These are phyloP conservation scores for Cucurbita argyrosperma DNA, from an alignment of 306 rosid species.

Conservation along the genomic window DNA sequence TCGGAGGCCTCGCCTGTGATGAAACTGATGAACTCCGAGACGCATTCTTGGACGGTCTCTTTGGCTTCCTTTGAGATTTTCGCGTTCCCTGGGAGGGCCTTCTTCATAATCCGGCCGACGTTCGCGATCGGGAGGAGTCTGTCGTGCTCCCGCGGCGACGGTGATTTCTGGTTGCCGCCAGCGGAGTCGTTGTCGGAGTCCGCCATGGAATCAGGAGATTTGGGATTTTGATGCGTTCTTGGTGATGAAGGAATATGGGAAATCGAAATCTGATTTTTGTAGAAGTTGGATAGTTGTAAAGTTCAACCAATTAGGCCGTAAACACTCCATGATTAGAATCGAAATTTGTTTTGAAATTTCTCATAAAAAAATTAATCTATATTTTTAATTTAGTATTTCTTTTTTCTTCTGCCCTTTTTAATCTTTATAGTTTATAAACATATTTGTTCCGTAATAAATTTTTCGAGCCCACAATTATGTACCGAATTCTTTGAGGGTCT, in stretches of 20 bases:
- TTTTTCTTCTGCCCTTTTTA: no score
- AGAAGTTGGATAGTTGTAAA: neutral
- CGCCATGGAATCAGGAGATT: constrained; percentile 28
- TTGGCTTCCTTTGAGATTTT: constrained; percentile 89
- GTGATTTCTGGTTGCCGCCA: constrained; percentile 31
- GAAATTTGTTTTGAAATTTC: no score
- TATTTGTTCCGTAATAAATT: no score
- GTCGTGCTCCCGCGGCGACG: constrained; percentile 68
- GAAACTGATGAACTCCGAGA: constrained; percentile 85
- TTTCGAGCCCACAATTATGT: no score
- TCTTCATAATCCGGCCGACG: constrained; percentile 88
- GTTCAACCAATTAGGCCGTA: neutral
- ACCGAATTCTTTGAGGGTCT: no score
- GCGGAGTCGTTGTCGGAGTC: constrained; percentile 87
- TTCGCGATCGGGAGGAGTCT: constrained; percentile 73
- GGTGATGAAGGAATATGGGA: neutral
- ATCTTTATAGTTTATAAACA: no score
- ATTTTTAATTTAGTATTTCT: no score
- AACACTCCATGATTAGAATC: no score
- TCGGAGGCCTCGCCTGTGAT: constrained; percentile 86
- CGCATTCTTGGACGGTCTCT: constrained; percentile 88
- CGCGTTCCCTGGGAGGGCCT: constrained; percentile 77
- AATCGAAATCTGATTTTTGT: neutral
- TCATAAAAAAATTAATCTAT: no score
- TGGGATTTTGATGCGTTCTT: neutral